A percentile compares a stretch with the other conserved stretches of the same genome.
Conservation (phyloP, 352 stramenopile genomes). For the Phytophthora boehmeriae region DNA sequence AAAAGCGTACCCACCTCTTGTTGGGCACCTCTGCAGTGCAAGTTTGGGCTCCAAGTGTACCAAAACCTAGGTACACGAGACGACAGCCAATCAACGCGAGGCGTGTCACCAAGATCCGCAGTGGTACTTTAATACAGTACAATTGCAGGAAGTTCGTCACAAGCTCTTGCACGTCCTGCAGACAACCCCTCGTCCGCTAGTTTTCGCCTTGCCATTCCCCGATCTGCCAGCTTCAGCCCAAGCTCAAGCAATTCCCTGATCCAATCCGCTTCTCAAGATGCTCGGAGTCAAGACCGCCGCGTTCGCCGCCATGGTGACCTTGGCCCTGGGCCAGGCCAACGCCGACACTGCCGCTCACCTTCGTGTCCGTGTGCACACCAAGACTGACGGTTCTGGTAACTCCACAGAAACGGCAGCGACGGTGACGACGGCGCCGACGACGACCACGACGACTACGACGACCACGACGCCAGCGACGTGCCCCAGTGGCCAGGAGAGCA, state of each 20-base stretch:
- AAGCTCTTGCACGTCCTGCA: background rate
- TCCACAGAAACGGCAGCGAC: too few species aligned
- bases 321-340: constrained; percentile 29
- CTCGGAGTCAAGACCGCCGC: constrained; percentile 34
- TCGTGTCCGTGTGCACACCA: constrained; percentile 35
- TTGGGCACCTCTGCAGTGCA: too few species aligned
- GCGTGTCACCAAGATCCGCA: background rate
- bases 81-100: background rate
- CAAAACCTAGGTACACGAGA: too few species aligned
- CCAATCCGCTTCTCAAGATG: constrained; percentile 26
- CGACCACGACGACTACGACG: too few species aligned
- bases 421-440: too few species aligned
- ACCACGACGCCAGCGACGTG: too few species aligned
- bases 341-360: constrained; percentile 33
- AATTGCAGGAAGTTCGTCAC: background rate
- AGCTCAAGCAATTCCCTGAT: background rate
- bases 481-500: constrained; percentile 24
- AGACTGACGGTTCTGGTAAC: too few species aligned
- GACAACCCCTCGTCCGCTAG: background rate
- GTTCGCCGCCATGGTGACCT: constrained; percentile 22
- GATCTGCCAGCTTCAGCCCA: constrained; percentile 25
- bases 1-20: too few species aligned
- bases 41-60: too few species aligned
- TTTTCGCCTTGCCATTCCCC: constrained; percentile 23
- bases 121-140: background rate